Base-by-base conservation (phyloP, 176 grass and related monocot genomes). In the Poa annua region DNA sequence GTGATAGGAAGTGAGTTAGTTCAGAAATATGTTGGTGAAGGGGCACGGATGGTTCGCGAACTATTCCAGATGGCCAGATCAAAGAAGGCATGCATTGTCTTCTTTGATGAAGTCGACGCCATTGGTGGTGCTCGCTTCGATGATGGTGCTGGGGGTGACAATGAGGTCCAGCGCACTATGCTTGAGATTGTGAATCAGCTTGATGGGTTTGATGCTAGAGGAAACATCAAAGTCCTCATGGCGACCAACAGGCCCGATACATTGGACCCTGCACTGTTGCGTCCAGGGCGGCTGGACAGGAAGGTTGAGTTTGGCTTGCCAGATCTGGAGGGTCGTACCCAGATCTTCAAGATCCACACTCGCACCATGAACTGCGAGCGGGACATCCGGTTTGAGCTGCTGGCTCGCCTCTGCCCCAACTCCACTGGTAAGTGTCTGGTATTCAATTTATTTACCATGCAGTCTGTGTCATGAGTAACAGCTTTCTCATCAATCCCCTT, bases 201-300 rank as follows among this genome's bases (percentile, higher is more conserved):
- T 51, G 89, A 94, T 85, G 92, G 92, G 20, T 94, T 94, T 67
- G 92, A 94, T 80, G 84, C 92, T 24, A 56, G 92, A 66, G 92
- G 92, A 85, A 94, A 94, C 56, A 94, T 94, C 73, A 91, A 94
- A 57, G 92, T 94, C 77, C 89, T 94, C 76, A 94, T 94, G 92
- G 89, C 92, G 1, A 94, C 92, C 48, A 94, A 94, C 81, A 88
- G 88, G 80, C 92, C 92, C 38, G 92, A 94, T 53, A 94, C 92
- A 2, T 89, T 94, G 75, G 92, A 94, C 67, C 92, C 92, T 1
- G 89, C 92, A 63, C 71, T 94, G 20, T 4, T 94, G n/a, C 86
- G 92, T 49, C 92, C 89, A n/a, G 92, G 92, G 66, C 77, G 86
- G 12, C 63, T 94, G 80, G 92, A 94, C 41, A 86, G 89, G n/a